phyloP scores from a whole-genome alignment of 352 stramenopile genomes.

The Blastocystis sp. region DNA sequence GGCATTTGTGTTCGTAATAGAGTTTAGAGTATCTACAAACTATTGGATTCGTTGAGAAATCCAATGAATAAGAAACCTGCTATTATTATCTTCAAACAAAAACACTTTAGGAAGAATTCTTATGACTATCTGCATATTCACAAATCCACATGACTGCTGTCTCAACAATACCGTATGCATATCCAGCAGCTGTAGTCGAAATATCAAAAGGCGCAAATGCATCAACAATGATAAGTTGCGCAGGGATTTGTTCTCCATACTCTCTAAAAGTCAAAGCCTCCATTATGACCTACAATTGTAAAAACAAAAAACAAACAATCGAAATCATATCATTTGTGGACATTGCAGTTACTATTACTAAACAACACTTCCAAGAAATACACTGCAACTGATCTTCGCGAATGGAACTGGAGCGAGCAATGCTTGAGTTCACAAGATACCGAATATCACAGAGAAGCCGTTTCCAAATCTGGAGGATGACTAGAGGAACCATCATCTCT shows the following conservation, averaged over 20 bases:
- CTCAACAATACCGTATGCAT: constrained; percentile 3
- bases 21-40: no score
- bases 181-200: not conserved
- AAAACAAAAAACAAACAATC: not conserved
- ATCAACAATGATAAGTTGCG: not conserved
- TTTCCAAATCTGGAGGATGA: not conserved
- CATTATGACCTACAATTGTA: not conserved
- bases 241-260: not conserved
- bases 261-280: not conserved
- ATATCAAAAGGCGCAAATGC: constrained; percentile 1
- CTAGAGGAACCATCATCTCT: not conserved
- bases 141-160: constrained; percentile 44
- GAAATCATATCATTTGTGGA: constrained; percentile 38
- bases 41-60: no score
- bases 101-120: not conserved
- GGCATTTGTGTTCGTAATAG: no score
- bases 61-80: no score
- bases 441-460: not conserved
- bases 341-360: not conserved
- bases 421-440: not conserved
- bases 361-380: not conserved
- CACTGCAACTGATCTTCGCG: not conserved
- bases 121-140: not conserved
- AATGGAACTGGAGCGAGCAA: not conserved
- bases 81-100: not conserved